Conservation (phyloP, 176 grass and related monocot species). For the Eleusine indica region DNA sequence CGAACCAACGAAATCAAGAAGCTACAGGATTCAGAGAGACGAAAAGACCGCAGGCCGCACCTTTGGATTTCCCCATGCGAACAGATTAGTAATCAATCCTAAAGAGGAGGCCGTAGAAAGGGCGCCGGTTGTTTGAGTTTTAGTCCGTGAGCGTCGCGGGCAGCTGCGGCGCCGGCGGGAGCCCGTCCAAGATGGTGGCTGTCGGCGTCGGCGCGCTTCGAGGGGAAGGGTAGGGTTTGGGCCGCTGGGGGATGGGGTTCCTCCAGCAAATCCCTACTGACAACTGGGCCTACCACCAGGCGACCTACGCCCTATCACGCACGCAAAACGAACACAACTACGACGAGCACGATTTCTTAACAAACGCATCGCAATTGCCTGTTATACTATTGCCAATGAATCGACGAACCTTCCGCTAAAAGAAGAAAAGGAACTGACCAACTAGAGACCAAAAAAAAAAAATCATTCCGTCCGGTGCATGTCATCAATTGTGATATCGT, state of each 20-base stretch:
- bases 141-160: not conserved
- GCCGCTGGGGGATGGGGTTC: not conserved
- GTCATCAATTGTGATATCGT: not conserved
- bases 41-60: not conserved
- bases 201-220: not conserved
- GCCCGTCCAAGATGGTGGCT: not conserved
- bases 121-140: not conserved
- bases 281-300: not conserved
- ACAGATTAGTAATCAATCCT: conserved; percentile 16
- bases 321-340: not conserved
- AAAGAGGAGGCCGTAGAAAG: not conserved
- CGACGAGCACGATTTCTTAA: not conserved
- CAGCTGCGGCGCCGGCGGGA: conserved; percentile 23
- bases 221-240: conserved; percentile 7
- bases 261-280: not conserved
- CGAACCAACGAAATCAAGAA: not conserved
- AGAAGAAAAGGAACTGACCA: not conserved
- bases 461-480: not conserved
- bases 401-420: not conserved
- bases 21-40: not conserved
- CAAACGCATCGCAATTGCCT: not conserved
- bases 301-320: not conserved
- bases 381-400: not conserved
- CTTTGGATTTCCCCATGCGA: conserved; percentile 57
- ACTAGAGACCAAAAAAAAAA: not conserved